A percentile compares a stretch with the other conserved stretches of the same genome.
Conservation (phyloP, 1,284 basidiomycete species). For the Cutaneotrichosporon spelunceum region DNA sequence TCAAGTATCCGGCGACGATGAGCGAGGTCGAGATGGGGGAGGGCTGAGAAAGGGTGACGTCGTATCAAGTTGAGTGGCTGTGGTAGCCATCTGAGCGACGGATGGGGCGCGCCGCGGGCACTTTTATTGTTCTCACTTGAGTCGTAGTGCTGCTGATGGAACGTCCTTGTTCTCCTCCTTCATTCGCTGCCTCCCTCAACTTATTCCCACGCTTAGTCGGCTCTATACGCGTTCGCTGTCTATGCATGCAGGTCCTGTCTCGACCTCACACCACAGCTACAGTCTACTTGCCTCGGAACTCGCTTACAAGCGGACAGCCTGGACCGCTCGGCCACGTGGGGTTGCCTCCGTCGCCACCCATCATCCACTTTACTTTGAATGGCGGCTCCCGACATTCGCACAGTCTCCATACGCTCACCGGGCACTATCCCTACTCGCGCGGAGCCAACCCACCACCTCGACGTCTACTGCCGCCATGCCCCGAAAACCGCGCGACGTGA, state of each 20-base stretch:
- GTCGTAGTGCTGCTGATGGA: no score
- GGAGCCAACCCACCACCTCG: background rate
- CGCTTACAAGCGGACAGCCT: background rate
- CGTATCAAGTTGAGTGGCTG: background rate
- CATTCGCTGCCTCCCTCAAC: background rate
- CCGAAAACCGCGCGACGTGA: conserved; percentile 30
- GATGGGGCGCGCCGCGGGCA: background rate
- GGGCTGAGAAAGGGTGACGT: background rate
- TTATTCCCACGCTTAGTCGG: no score
- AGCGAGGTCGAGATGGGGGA: background rate
- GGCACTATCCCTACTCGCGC: background rate
- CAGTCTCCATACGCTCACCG: background rate
- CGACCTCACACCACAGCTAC: background rate
- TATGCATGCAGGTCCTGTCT: background rate
- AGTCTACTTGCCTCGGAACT: background rate
- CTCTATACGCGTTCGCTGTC: no score
- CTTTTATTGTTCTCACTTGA: background rate
- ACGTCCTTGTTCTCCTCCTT: background rate
- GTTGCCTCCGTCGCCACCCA: conserved; percentile 12
- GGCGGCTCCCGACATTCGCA: background rate
- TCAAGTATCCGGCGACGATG: background rate
- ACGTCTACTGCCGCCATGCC: conserved; percentile 22
- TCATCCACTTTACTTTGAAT: background rate
- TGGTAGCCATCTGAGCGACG: background rate
- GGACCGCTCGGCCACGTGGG: background rate